Percentiles rank a stretch among this genome's conserved stretches.
phyloP scores from a whole-genome alignment of 192 early-diverging fungal species.

The Coemansia sp. region DNA sequence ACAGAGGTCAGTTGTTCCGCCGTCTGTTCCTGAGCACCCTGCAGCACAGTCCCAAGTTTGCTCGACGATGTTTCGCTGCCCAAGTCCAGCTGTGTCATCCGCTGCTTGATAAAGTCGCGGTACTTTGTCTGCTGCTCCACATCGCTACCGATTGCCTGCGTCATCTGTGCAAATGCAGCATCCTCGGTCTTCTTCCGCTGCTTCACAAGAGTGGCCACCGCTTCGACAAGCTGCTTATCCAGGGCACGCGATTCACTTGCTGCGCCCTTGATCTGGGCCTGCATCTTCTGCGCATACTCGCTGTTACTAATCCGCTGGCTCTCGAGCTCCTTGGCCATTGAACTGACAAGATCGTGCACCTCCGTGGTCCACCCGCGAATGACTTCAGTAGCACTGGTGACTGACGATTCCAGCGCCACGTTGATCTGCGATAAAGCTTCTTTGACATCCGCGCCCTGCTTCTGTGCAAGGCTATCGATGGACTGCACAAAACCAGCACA shows the following conservation, averaged over 20 bases:
- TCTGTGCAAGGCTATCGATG: neutral
- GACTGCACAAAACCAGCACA: neutral
- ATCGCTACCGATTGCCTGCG: neutral
- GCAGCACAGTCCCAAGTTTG: neutral
- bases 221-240: conserved; percentile 21
- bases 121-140: neutral
- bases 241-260: conserved; percentile 7
- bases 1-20: neutral
- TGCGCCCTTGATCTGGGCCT: conserved; percentile 25
- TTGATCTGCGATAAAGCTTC: neutral
- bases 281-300: conserved; percentile 14
- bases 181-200: conserved; percentile 20
- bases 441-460: neutral
- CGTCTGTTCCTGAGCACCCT: neutral
- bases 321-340: neutral
- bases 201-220: conserved; percentile 8
- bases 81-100: neutral
- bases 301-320: conserved; percentile 11
- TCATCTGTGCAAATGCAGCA: neutral
- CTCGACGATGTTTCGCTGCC: neutral
- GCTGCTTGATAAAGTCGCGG: neutral
- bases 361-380: neutral
- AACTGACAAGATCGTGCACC: neutral
- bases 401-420: neutral
- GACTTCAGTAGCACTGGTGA: neutral